Conservation (phyloP, 2,329 filamentous ascomycete species). For the Alternaria sp. region DNA sequence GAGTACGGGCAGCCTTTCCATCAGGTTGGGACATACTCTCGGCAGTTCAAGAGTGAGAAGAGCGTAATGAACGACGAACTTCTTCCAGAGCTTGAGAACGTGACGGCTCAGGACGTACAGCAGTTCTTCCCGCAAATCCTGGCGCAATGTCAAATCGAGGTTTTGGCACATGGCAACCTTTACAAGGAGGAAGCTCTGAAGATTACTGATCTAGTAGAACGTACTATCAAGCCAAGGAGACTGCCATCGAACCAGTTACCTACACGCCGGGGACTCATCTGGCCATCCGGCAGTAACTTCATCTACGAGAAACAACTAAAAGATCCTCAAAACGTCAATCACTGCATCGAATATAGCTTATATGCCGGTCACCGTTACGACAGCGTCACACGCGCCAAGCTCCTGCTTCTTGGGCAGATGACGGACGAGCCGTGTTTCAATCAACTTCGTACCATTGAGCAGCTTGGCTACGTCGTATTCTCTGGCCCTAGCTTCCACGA, state of each 20-base stretch:
- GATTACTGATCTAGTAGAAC: slow-evolving; percentile 82
- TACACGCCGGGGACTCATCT: slow-evolving; percentile 75
- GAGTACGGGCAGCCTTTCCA: slow-evolving; percentile 88
- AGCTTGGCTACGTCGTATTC: slow-evolving; percentile 96
- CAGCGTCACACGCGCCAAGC: slow-evolving; percentile 73
- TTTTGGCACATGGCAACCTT: slow-evolving; percentile 88
- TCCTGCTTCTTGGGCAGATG: slow-evolving; percentile 85
- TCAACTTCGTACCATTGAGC: slow-evolving; percentile 93
- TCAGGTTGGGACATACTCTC: slow-evolving; percentile 82
- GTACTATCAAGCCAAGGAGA: slow-evolving; percentile 73
- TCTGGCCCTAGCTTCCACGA: slow-evolving; percentile 77
- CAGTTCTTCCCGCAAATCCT: slow-evolving; percentile 81
- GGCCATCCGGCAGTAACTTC: slow-evolving; percentile 81
- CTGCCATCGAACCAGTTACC: slow-evolving; percentile 82
- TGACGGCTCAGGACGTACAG: slow-evolving; percentile 76
- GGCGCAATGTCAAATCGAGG: slow-evolving; percentile 83
- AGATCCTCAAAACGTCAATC: slow-evolving; percentile 81
- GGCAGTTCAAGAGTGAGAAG: slow-evolving; percentile 78
- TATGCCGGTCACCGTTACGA: slow-evolving; percentile 60
- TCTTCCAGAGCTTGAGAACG: slow-evolving; percentile 73
- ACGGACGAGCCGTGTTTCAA: slow-evolving; percentile 93
- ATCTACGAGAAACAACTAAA: slow-evolving; percentile 81
- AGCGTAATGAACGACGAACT: slow-evolving; percentile 82
- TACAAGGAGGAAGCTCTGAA: slow-evolving; percentile 92
- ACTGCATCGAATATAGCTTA: slow-evolving; percentile 59